Conservation (phyloP, 2,329 filamentous ascomycete genomes). For the Fusarium zealandicum region DNA sequence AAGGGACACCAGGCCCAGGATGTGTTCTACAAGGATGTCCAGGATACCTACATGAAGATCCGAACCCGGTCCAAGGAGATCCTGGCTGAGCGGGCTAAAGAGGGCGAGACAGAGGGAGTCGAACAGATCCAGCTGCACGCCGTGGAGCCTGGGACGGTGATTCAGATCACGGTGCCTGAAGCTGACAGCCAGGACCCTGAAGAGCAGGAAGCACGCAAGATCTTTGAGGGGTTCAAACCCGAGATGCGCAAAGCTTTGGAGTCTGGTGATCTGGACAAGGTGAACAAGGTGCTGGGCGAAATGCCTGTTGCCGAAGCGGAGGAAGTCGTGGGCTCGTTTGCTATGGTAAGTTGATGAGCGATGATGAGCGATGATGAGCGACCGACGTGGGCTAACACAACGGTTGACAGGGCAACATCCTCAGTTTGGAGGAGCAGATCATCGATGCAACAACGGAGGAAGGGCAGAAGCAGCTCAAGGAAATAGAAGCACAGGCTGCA, state of each 20-base stretch:
- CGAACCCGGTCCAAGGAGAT: conserved; percentile 79
- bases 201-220: conserved; percentile 68
- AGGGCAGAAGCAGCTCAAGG: conserved; percentile 77
- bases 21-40: conserved; percentile 92
- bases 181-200: conserved; percentile 71
- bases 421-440: conserved; percentile 90
- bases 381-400: conserved; percentile 34
- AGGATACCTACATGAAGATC: conserved; percentile 85
- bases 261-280: conserved; percentile 79
- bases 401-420: conserved; percentile 71
- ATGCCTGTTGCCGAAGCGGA: conserved; percentile 91
- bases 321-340: conserved; percentile 79
- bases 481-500: conserved; percentile 66
- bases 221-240: conserved; percentile 85
- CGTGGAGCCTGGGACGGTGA: conserved; percentile 89
- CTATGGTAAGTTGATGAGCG: conserved; percentile 61
- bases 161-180: conserved; percentile 84
- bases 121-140: conserved; percentile 98
- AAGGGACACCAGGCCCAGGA: conserved; percentile 88
- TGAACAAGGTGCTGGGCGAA: conserved; percentile 70
- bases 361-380: neutral
- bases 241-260: conserved; percentile 84
- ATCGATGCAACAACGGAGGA: conserved; percentile 94
- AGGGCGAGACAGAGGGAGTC: conserved; percentile 69
- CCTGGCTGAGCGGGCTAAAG: conserved; percentile 59